Evolutionary conservation across 441 rosid species (phyloP), one percentile per base, ranked within the genome.

Genomic region (Hura crepitans): DNA sequence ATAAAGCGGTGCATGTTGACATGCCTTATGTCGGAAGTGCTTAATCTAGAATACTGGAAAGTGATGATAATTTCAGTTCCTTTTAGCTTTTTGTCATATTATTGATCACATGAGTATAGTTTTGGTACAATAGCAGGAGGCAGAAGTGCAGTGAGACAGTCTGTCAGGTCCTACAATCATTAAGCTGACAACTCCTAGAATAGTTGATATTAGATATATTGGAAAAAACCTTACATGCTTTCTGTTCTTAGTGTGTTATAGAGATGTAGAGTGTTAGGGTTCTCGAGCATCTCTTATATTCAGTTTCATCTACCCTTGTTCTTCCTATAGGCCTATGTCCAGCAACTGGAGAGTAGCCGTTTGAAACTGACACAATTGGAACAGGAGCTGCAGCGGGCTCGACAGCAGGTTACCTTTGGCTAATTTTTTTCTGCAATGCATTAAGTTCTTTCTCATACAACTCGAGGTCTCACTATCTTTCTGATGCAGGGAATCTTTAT

Each of bases 321-420:
- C 69, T 66, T 5, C 69, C 46, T 20, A 4, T 73, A 96, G 99
- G 98, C 96, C 61, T 91, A 93, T 81, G 99, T 96, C 75, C 98
- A 93, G 77, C 97, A 96, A 79, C 84, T 93, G 78, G 98, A 96
- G 80, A 95, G 87, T 78, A 95, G 98, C 75, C 87, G 98, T 39
- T 76, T 95, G 81, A 95, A 95, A 88, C 84, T 93, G 72, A 89
- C 92, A 54, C 99, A 96, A 74, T 85, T 96, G 64, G 98, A 96
- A 80, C 99, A 93, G 83, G 99, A 91, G 82, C 91, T 96, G 46
- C 99, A 96, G 77, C 90, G 97, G 71, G 98, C 99, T 60, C 86
- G 99, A 15, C 98, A 96, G 75, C 97, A 93, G 96, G 99, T 92
- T 78, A 71, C 46, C 42, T 65, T 80, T 62, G 17, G 65, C 77